Evolutionary conservation across 1,139 yeast species (phyloP), one percentile per base, ranked within the genome.

Genomic region (Nakaseomyces nivariensis): DNA sequence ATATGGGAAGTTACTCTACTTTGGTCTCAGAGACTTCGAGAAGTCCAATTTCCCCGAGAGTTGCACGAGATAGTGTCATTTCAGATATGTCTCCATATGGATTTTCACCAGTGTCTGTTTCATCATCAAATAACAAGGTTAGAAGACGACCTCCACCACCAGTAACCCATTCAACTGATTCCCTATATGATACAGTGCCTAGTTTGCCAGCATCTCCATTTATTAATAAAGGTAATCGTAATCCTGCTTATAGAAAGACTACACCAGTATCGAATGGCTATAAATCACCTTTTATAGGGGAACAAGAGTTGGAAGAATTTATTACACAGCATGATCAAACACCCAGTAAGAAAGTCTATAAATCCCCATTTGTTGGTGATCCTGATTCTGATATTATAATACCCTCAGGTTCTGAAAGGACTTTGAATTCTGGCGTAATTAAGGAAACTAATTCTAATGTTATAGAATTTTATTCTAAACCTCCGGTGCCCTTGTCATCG

Each of bases 251-350:
- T 3, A 32, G 52, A n/a, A 42, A 47, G 25, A 33, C 43, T 5
- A 27, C 36, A 11, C 42, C 42, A n/a, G 36, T 29, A 25, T 13
- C 44, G n/a, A 9, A 8, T 22, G 25, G 24, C 4, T 53, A 53
- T 45, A 51, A 37, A 26, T 57, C 61, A 5, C 59, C 60, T 5
- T 56, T 58, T 47, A 49, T 57, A 17, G 62, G 60, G 24, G 53
- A 51, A 9, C 45, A 47, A 37, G 53, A 48, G 25, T 41, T 40
- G 26, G 37, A 42, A 26, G 40, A 33, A 9, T 42, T 17, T 11
- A 33, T 46, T 43, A 51, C 24, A 43, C 54, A 29, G 25, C 50
- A 41, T n/a, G 33, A 27, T 7, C 7, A 27, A 7, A 13, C 24
- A 5, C 25, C 34, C 7, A 47, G 31, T 11, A 31, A 41, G 13